These are phyloP conservation scores for Emmonsia crescens DNA, from an alignment of 2,329 filamentous ascomycete genomes.

Conservation along the genomic window DNA sequence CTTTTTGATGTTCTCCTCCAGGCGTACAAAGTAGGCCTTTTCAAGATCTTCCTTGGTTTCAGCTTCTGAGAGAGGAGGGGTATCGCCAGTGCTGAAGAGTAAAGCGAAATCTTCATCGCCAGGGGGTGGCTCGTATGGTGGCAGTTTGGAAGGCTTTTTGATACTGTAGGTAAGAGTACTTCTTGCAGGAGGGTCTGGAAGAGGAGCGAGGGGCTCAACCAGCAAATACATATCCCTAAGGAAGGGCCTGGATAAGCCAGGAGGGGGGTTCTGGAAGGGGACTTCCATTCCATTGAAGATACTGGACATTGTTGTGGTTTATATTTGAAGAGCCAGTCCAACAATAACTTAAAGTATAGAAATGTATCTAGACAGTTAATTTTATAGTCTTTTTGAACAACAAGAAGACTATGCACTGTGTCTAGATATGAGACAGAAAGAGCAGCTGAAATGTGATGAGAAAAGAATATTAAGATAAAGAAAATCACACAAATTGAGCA, in stretches of 20 bases:
- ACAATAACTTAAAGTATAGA: not conserved
- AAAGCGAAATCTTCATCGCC: not conserved
- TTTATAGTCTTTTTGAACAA: not conserved
- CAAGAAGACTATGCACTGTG: not conserved
- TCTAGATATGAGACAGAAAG: not conserved
- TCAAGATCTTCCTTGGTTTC: constrained; percentile 3
- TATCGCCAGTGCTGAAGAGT: not conserved
- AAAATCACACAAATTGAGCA: not conserved
- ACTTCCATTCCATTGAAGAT: not conserved
- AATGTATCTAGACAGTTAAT: not conserved
- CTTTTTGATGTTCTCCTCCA: not conserved
- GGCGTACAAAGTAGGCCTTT: not conserved
- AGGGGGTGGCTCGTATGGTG: not conserved
- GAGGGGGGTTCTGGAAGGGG: not conserved
- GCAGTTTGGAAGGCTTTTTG: not conserved
- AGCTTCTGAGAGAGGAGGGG: not conserved
- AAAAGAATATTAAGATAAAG: not conserved
- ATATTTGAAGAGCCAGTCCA: not conserved
- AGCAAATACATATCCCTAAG: not conserved
- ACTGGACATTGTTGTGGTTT: not conserved
- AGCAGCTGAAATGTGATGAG: no score
- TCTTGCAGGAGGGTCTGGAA: not conserved
- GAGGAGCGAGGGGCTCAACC: not conserved
- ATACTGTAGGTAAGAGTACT: not conserved
- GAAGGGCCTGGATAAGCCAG: not conserved